Evolutionary conservation across 495 filamentous ascomycete genomes (phyloP), one percentile per base, ranked within the genome.

Genomic region (Penicillium tannophilum): DNA sequence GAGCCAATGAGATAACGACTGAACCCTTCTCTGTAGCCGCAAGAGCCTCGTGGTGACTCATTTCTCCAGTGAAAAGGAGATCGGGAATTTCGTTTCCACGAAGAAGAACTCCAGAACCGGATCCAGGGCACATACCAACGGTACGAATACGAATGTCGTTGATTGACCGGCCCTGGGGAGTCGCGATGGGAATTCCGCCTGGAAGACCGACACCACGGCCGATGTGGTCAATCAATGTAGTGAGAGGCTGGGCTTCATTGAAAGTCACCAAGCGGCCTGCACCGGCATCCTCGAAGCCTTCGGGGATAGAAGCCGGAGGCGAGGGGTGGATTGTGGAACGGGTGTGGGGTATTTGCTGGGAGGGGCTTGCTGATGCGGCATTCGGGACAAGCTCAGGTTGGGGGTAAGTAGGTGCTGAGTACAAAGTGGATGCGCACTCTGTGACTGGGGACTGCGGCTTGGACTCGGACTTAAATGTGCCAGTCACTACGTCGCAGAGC

Each of bases 21-120:
- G 88, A 87, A n/a, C 94, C 94, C n/a, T 83, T 80, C 79, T 97
- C 93, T 30, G 88, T 91, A 23, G 90, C 88, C 31, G 89, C 84
- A 42, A 98, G 81, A 11, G 93, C 89, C 58, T 94, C 88, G 67
- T 98, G 94, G 70, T 98, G 94, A 52, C 84, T 88, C 82, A 98
- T 83, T 70, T 98, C 94, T 8, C 94, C 94, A 0, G 93, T 98
- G 58, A 98, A 89, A 1, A 93, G 73, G 26, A 97, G 74, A 67
- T 97, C 92, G 0, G 81, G 76, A 4, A 88, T 81, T 24, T 82
- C 77, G 12, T 75, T 74, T 17, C 73, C 77, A 52, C 86, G 80
- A 50, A 87, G 81, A 56, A 98, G 82, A 12, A 96, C 77, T 33
- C 85, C 82, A 4, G 83, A 85, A 0, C 94, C 94, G 1, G 87